Evolutionary conservation across 805 yeast species (phyloP), one percentile per base, ranked within the genome.

Genomic region (Starmerella geochares): DNA sequence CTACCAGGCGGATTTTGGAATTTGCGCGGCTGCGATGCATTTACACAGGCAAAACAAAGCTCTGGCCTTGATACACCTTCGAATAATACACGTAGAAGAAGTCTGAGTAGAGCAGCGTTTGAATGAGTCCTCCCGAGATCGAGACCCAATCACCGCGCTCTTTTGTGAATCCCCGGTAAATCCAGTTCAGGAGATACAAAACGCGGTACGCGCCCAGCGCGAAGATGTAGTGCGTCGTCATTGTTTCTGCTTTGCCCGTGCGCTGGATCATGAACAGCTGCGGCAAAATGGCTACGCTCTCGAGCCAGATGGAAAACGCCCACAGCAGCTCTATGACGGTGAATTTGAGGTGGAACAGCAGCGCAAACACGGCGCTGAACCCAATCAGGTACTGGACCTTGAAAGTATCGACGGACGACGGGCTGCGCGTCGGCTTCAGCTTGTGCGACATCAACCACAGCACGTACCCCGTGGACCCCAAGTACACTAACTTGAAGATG

Each of bases 221-320:
- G 66, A 90, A 88, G 54, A 92, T 86, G 66, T 92, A 92, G 66
- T 92, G 96, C 46, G 82, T 76, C 3, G 97, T 92, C 62, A 92
- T 73, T 54, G 84, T 76, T 64, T 84, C 83, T 3, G 96, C 88
- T 60, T 83, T 83, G 16, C 96, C 96, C 1, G 90, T 79, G 57
- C 83, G 81, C 63, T 88, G 95, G 52, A 92, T 72, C 78, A 92
- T 77, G 65, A 82, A 87, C 63, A 92, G 71, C 68, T 92, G 98
- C 4, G 98, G 98, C 52, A 92, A 67, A 49, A 92, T 87, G 10
- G 95, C 94, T 29, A 85, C 83, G 39, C 90, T 75, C 67, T 92
- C 98, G 47, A 92, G 74, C 96, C 97, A 92, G 46, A 87, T 68
- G 14, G 90, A 80, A 61, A 87, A 92, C 20, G 92, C 74, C 98